phyloP scores from a whole-genome alignment of 1,284 basidiomycete genomes.

The Sporisorium reilianum region DNA sequence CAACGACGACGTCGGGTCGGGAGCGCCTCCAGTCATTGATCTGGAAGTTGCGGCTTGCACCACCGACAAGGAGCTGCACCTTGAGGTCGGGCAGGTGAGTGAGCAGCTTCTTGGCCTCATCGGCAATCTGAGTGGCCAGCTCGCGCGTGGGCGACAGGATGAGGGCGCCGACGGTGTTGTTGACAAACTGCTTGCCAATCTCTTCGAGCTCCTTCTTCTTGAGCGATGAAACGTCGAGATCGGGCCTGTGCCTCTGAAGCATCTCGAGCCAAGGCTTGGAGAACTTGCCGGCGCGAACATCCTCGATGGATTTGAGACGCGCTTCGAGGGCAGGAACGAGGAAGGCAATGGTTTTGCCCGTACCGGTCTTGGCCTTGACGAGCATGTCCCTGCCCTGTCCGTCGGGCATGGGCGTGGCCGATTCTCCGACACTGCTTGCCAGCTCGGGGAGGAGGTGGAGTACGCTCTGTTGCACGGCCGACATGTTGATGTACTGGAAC shows the following conservation, averaged over 20 bases:
- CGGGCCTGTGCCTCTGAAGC: constrained; percentile 64
- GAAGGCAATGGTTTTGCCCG: constrained; percentile 69
- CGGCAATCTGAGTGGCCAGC: constrained; percentile 91
- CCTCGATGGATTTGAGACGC: constrained; percentile 63
- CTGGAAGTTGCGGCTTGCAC: constrained; percentile 78
- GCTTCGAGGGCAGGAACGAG: constrained; percentile 68
- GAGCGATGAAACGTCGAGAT: constrained; percentile 51
- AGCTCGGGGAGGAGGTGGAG: constrained; percentile 74
- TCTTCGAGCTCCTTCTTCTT: constrained; percentile 42
- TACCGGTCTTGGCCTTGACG: constrained; percentile 69
- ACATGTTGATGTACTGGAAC: constrained; percentile 82
- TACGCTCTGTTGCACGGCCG: constrained; percentile 85
- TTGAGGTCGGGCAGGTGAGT: constrained; percentile 72
- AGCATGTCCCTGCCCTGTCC: constrained; percentile 68
- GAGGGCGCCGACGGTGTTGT: constrained; percentile 77
- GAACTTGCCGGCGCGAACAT: constrained; percentile 43
- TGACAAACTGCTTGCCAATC: constrained; percentile 48
- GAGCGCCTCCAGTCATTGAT: constrained; percentile 77
- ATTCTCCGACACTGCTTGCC: constrained; percentile 29
- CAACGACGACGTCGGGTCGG: constrained; percentile 87
- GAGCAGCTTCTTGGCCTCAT: constrained; percentile 81
- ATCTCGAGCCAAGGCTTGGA: constrained; percentile 44
- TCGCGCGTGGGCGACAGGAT: constrained; percentile 95
- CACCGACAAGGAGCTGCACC: constrained; percentile 85
- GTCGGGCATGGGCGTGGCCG: constrained; percentile 40